A percentile compares a stretch with the other conserved stretches of the same genome.
phyloP scores from a whole-genome alignment of 2,329 filamentous ascomycete genomes.

The Rosellinia necatrix region DNA sequence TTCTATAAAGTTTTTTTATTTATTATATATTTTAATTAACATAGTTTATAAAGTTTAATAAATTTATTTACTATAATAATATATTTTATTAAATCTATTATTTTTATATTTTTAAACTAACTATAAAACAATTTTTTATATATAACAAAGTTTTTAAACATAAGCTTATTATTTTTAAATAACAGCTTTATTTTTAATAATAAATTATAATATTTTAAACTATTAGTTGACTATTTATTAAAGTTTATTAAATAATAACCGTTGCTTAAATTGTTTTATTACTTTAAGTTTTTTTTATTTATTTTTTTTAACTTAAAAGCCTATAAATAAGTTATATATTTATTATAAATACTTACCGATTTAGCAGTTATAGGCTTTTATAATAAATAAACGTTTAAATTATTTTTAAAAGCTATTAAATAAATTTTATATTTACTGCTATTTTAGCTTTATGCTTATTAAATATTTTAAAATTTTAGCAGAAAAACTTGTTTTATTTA shows the following conservation, averaged over 20 bases:
- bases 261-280: too few relatives aligned
- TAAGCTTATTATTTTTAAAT: not conserved
- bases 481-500: constrained; percentile 1
- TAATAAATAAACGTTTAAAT: too few relatives aligned
- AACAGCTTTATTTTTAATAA: not conserved
- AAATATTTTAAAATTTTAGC: not conserved
- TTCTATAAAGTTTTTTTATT: not conserved
- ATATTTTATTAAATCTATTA: not conserved
- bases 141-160: not conserved
- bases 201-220: constrained; percentile 1
- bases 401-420: not conserved
- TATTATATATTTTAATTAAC: not conserved
- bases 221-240: constrained; percentile 4
- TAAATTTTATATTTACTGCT: too few relatives aligned
- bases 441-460: too few relatives aligned
- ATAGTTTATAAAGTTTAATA: not conserved
- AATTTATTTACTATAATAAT: not conserved
- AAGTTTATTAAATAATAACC: too few relatives aligned
- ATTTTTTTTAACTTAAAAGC: too few relatives aligned
- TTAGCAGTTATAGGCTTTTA: too few relatives aligned
- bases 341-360: too few relatives aligned
- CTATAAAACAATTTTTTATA: constrained; percentile 8
- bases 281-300: too few relatives aligned
- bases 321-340: too few relatives aligned
- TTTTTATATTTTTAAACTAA: constrained; percentile 2